Evolutionary conservation across 345 rosid species (phyloP).

Genomic region (Aegle marmelos): DNA sequence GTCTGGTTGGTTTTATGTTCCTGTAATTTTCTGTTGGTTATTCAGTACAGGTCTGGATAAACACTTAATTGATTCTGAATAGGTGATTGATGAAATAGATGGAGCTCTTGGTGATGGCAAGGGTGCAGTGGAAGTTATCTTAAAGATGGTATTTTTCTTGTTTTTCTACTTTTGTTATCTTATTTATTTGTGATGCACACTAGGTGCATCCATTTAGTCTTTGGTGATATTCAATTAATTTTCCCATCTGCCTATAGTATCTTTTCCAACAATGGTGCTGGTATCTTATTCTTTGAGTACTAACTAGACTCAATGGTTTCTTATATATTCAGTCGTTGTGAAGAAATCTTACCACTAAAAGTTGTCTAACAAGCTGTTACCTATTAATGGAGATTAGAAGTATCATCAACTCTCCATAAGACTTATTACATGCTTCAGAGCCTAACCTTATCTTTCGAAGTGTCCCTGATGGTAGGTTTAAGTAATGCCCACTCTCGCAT

Average conservation of each 20-base stretch:
- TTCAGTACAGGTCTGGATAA: conserved; percentile 1
- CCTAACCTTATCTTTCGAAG: neutral
- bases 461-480: neutral
- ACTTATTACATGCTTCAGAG: neutral
- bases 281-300: neutral
- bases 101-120: conserved; percentile 97
- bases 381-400: neutral
- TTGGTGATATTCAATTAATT: neutral
- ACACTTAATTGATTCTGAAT: conserved; percentile 22
- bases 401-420: neutral
- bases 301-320: neutral
- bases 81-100: conserved; percentile 99
- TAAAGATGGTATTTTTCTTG: conserved; percentile 70
- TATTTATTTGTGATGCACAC: conserved; percentile 6
- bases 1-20: conserved; percentile 56
- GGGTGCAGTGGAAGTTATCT: conserved; percentile 93
- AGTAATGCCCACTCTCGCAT: neutral
- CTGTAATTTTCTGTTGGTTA: conserved; percentile 5
- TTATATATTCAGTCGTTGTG: neutral
- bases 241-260: neutral
- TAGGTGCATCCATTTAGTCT: neutral
- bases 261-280: neutral
- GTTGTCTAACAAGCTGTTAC: neutral
- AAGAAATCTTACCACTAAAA: neutral
- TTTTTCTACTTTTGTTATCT: conserved; percentile 7